phyloP scores from a whole-genome alignment of 2,329 filamentous ascomycete genomes.

The Colletotrichum sp. region DNA sequence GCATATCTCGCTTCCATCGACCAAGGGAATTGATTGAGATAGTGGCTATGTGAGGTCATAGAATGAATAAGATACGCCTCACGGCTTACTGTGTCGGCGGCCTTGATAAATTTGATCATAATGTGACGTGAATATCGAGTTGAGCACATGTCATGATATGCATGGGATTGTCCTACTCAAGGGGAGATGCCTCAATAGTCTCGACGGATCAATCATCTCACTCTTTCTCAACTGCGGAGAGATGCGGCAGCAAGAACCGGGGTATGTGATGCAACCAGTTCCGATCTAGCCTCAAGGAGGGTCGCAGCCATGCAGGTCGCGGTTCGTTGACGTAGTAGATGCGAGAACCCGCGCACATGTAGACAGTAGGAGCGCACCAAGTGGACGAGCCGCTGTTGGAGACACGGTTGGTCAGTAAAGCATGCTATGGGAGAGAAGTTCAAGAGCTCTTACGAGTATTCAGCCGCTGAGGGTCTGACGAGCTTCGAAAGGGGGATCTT shows the following conservation, averaged over 20 bases:
- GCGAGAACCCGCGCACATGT: neutral
- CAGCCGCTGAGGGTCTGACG: neutral
- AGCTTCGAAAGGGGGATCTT: neutral
- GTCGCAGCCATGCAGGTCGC: neutral
- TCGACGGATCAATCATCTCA: neutral
- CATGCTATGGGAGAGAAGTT: neutral
- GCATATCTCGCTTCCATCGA: neutral
- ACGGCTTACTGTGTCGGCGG: accelerated
- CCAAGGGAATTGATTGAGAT: neutral
- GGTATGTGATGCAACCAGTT: neutral
- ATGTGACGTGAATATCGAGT: neutral
- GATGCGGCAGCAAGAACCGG: neutral
- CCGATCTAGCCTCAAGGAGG: neutral
- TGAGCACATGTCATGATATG: neutral
- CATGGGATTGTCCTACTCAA: neutral
- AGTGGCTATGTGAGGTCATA: neutral
- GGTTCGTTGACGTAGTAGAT: neutral
- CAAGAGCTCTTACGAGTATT: neutral
- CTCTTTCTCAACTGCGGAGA: neutral
- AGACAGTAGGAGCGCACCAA: neutral
- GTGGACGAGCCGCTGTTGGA: neutral
- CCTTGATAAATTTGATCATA: too few species aligned
- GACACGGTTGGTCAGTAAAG: too few species aligned
- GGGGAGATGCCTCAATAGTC: neutral
- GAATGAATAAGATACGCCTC: neutral